Conservation (phyloP, 139 green algal genomes). For the Choricystis sp. region DNA sequence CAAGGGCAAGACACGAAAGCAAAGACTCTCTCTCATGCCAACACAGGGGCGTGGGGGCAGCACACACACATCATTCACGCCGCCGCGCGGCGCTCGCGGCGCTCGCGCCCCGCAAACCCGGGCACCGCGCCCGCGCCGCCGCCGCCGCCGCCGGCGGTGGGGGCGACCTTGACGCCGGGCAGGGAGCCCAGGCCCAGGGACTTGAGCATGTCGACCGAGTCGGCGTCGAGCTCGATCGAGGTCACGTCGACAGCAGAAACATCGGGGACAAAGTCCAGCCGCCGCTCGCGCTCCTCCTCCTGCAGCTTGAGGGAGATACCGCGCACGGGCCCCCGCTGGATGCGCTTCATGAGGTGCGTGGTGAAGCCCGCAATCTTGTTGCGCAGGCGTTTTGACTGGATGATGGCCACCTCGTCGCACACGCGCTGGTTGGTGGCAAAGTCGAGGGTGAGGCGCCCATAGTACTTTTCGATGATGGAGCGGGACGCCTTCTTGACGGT, state of each 20-base stretch:
- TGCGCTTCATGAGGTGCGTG: constrained; percentile 99
- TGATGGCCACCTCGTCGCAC: constrained; percentile 92
- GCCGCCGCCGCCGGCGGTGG: not conserved
- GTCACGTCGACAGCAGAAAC: constrained; percentile 87
- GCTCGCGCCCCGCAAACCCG: not conserved
- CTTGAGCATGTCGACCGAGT: constrained; percentile 94
- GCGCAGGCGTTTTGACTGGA: constrained; percentile 88
- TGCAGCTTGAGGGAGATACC: constrained; percentile 99
- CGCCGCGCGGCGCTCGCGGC: no score
- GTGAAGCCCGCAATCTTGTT: constrained; percentile 99
- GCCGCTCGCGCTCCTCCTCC: constrained; percentile 97
- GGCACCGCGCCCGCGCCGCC: not conserved
- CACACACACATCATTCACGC: not conserved
- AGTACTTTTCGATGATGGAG: constrained; percentile 99
- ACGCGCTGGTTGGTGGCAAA: constrained; percentile 97
- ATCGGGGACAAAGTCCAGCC: constrained; percentile 99
- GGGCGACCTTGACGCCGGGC: constrained; percentile 39
- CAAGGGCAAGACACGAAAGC: no score
- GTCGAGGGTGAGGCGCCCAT: constrained; percentile 85
- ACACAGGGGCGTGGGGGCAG: no score
- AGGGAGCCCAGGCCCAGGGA: constrained; percentile 80
- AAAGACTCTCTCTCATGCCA: no score
- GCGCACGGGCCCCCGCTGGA: constrained; percentile 92
- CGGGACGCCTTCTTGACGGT: constrained; percentile 91
- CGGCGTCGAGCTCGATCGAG: constrained; percentile 92